Percentiles rank a stretch among this genome's conserved stretches.
Conservation (phyloP, 1,139 yeast species). For the Entelexis sorbosivorans region DNA sequence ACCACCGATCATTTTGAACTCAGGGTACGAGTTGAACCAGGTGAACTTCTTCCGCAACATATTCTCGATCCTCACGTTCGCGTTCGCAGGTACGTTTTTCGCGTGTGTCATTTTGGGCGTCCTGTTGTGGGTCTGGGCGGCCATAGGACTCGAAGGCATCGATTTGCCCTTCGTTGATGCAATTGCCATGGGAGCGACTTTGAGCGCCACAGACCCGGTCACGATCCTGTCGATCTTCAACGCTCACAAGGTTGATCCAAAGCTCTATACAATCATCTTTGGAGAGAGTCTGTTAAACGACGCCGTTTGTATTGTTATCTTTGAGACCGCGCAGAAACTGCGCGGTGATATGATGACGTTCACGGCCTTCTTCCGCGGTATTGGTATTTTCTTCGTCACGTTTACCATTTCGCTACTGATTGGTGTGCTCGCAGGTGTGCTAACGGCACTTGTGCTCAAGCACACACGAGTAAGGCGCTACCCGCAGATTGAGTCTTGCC, state of each 20-base stretch:
- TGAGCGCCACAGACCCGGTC: conserved; percentile 97
- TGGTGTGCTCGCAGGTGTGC: conserved; percentile 76
- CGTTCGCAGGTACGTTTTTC: conserved; percentile 92
- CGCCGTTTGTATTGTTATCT: conserved; percentile 97
- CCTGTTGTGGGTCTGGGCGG: conserved; percentile 79
- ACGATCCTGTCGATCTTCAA: conserved; percentile 92
- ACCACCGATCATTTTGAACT: conserved; percentile 92
- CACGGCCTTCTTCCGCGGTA: conserved; percentile 79
- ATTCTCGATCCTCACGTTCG: conserved; percentile 84
- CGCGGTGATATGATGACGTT: conserved; percentile 74
- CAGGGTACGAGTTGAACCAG: conserved; percentile 94
- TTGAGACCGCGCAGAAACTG: conserved; percentile 94
- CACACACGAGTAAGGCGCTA: conserved; percentile 88
- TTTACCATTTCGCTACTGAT: conserved; percentile 87
- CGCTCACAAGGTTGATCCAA: conserved; percentile 96
- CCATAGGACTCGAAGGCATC: conserved; percentile 79
- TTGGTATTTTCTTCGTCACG: conserved; percentile 85
- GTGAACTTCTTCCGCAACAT: conserved; percentile 88
- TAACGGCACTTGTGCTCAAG: conserved; percentile 80
- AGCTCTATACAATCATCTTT: conserved; percentile 87
- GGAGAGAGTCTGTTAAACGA: conserved; percentile 94
- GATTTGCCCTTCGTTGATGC: conserved; percentile 90
- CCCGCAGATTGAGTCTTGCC: conserved; percentile 92
- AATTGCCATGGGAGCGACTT: conserved; percentile 90
- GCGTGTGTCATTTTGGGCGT: conserved; percentile 83